Base-by-base conservation (phyloP, 2,329 filamentous ascomycete species). In the Cytospora paraplurivora region DNA sequence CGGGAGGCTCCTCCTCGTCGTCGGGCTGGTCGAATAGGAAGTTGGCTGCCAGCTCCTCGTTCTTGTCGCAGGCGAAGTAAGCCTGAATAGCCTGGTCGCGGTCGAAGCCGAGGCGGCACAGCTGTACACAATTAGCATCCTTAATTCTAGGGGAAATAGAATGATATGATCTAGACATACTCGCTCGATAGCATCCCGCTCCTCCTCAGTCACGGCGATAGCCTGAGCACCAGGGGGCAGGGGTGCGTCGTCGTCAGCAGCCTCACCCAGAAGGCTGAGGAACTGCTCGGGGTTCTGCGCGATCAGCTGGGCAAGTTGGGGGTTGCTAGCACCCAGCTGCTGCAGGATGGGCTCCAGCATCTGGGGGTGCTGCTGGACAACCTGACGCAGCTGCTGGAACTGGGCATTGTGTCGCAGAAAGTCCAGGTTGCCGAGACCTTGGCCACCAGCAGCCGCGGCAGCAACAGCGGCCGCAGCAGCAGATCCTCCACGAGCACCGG, bases 41-140 rank as follows among this genome's bases (percentile, higher is more conserved):
- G 79, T 99, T 99, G 68, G 95, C 95, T 0, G 95, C 95, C 58
- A 99, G 84, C 78, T 99, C 95, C 79, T 99, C 95, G 76, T 99
- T 98, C 85, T 98, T 99, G 78, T 99, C 95, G 77, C 95, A 99
- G 38, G 95, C 95, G 75, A 99, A 99, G 80, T 98, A 99, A 33
- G 95, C 95, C 79, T 99, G 94, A 69, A 98, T 97, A 58, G 95
- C 95, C 71, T 93, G 87, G 71, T 98, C 93, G 65, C 93, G 88
- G 71, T 94, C 88, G 75, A 99, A 99, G 41, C 95, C 95, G 52
- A 99, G 88, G 68, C 91, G 90, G 79, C 92, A 97, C 73, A 99
- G 83, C 91, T 96, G 55, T 50, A 34, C n/a, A 68, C 58, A 10
- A 69, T 59, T 38, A 59, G 44, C 51, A 54, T 54, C 56, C 57